Conservation (phyloP, 1,284 basidiomycete genomes). For the Meira miltonrushii region DNA sequence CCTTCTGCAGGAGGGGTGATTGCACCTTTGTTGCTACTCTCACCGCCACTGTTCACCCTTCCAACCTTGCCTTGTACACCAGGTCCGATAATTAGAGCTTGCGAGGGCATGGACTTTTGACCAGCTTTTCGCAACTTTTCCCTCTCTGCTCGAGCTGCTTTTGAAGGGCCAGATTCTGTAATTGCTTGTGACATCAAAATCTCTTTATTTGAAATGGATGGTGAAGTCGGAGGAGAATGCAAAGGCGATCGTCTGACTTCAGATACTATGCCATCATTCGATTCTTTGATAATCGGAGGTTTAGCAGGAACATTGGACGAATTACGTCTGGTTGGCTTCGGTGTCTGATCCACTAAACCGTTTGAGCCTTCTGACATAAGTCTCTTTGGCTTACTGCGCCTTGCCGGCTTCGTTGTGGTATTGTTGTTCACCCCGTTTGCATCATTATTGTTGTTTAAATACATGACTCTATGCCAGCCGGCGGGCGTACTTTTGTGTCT, state of each 20-base stretch:
- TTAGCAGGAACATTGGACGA: too few species aligned
- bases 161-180: background rate
- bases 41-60: constrained; percentile 26
- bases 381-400: background rate
- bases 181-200: too few species aligned
- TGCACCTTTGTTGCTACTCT: constrained; percentile 13
- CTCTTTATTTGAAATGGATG: too few species aligned
- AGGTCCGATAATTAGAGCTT: constrained; percentile 43
- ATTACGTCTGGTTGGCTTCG: too few species aligned
- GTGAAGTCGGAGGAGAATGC: too few species aligned
- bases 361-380: background rate
- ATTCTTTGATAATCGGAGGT: too few species aligned
- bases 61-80: constrained; percentile 38
- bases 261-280: too few species aligned
- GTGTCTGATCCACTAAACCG: too few species aligned
- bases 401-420: background rate
- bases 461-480: background rate
- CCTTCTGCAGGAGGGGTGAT: background rate
- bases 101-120: constrained; percentile 27
- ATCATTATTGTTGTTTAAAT: background rate
- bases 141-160: constrained; percentile 1
- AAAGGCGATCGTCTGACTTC: too few species aligned
- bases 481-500: background rate
- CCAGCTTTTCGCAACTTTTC: constrained; percentile 5
- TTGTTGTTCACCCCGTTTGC: background rate